Percentiles rank a stretch among this genome's conserved stretches.
Conservation (phyloP, 495 filamentous ascomycete species). For the Aspergillus sclerotioniger region DNA sequence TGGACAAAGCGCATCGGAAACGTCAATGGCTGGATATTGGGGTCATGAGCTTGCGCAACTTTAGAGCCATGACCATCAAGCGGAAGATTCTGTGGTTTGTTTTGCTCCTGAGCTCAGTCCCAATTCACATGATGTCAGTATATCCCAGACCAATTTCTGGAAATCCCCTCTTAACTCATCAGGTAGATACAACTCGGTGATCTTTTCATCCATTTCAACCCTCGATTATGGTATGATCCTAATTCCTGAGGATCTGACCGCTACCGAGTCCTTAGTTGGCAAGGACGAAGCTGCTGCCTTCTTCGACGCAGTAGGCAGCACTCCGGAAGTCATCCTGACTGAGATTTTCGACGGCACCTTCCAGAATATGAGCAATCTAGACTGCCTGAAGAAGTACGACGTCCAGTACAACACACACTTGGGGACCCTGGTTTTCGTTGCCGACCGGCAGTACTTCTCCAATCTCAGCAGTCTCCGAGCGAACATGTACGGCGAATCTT, state of each 20-base stretch:
- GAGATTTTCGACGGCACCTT: background rate
- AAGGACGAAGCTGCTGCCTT: background rate
- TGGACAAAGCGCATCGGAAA: slow-evolving; percentile 19
- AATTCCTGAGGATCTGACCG: background rate
- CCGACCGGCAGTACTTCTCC: background rate
- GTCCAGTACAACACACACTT: background rate
- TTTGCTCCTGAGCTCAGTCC: slow-evolving; percentile 6
- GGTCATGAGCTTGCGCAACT: slow-evolving; percentile 7
- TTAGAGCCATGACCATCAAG: background rate
- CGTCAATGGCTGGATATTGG: slow-evolving; percentile 28
- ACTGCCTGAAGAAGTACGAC: background rate
- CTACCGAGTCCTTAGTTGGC: slow-evolving; percentile 16
- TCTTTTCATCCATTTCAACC: slow-evolving; percentile 13
- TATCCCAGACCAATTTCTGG: background rate
- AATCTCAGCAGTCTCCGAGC: background rate
- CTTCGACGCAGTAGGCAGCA: background rate
- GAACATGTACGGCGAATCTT: background rate
- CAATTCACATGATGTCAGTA: slow-evolving; percentile 10
- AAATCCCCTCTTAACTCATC: background rate
- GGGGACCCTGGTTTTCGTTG: background rate
- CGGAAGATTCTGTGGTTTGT: slow-evolving; percentile 6
- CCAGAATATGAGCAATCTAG: background rate
- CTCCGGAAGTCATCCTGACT: background rate
- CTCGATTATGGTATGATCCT: slow-evolving; percentile 4
- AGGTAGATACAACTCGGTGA: slow-evolving; percentile 10